Evolutionary conservation across 2,329 filamentous ascomycete genomes (phyloP), one percentile per base, ranked within the genome.

Genomic region (Trichoderma aggressivum): DNA sequence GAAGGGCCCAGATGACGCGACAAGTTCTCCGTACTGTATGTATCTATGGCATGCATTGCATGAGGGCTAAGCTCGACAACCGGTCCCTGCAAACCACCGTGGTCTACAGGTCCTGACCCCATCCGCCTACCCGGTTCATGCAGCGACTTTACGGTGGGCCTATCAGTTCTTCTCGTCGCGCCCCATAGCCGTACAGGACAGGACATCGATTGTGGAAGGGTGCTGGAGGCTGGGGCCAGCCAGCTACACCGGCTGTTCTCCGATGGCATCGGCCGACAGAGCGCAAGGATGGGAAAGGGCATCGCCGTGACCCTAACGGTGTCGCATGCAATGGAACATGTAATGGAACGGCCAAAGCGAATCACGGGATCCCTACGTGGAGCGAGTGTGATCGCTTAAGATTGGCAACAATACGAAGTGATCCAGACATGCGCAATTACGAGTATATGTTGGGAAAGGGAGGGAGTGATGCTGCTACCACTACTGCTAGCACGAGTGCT

Each of bases 1-100:
- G 59, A 30, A 59, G 55, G 60, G 50, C 36, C 36, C 26, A 59
- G 67, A 70, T 72, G 70, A 70, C 66, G 66, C 60, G 70, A 68
- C 62, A 43, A 50, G 47, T 63, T 70, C 67, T 70, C 66, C 55
- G 59, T 72, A 66, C 58, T 55, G 60, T 53, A 60, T 70, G 71
- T 72, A 71, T 50, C 55, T 63, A 75, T 76, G 73, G 75, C 75
- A 72, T 76, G 75, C 75, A 75, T 75, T 63, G 68, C 73, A 73
- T 75, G 73, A 53, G 72, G 58, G 65, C 74, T 75, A 72, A 71
- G 64, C 26, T 64, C 70, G 56, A 50, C 53, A 71, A 68, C 70
- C 47, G 64, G 70, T 36, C 70, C 70, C 70, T 72, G 70, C 70
- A 70, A 72, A 63, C 66, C 30, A 70, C 59, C 65, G 24, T 50